A percentile compares a stretch with the other conserved stretches of the same genome.
Conservation (phyloP, 2,329 filamentous ascomycete species). For the Parascedosporium putredinis region DNA sequence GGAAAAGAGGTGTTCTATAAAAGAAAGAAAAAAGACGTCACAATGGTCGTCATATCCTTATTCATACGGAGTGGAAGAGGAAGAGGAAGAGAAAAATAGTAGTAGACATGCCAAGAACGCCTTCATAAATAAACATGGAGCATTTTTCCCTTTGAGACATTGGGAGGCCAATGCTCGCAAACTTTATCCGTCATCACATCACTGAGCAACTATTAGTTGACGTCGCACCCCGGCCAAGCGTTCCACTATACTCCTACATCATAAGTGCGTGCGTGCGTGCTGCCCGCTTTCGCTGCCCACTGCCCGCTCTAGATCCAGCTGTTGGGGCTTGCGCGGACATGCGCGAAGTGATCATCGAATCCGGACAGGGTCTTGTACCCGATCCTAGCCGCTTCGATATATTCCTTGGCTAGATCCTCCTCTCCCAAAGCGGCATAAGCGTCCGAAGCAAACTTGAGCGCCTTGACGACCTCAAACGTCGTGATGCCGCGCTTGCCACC, state of each 20-base stretch:
- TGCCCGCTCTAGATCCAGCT: conserved; percentile 3
- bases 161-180: too few relatives aligned
- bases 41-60: too few relatives aligned
- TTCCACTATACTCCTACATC: conserved; percentile 14
- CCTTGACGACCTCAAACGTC: conserved; percentile 24
- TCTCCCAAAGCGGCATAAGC: conserved; percentile 20
- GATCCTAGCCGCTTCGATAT: conserved; percentile 4
- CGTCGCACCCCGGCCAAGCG: too few relatives aligned
- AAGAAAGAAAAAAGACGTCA: too few relatives aligned
- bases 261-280: too few relatives aligned
- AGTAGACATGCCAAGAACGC: neutral
- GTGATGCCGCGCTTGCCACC: conserved; percentile 16
- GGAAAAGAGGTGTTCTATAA: too few relatives aligned
- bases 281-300: neutral
- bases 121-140: neutral
- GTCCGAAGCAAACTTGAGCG: conserved; percentile 19
- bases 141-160: neutral
- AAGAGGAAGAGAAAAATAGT: too few relatives aligned
- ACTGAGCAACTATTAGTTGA: too few relatives aligned
- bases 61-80: too few relatives aligned
- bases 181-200: too few relatives aligned
- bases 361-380: conserved; percentile 7
- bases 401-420: conserved; percentile 16
- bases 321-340: neutral
- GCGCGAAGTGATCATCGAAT: conserved; percentile 6